These are phyloP conservation scores for Termitomyces titanicus DNA, from an alignment of 768 basidiomycete species.

Conservation along the genomic window DNA sequence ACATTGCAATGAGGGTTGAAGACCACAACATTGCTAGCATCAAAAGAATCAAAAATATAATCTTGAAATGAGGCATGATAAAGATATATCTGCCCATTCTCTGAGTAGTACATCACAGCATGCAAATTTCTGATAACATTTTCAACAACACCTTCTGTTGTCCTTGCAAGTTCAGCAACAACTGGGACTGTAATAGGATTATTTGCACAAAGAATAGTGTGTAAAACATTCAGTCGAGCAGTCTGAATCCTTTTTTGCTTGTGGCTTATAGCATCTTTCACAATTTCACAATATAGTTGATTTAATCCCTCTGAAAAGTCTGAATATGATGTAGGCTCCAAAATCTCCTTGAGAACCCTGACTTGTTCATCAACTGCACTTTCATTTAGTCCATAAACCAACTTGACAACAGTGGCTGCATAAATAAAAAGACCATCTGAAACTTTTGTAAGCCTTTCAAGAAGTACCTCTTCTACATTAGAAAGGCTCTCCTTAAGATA, in stretches of 20 bases:
- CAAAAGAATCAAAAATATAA: neutral
- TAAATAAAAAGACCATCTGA: neutral
- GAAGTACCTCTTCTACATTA: neutral
- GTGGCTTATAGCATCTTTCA: neutral
- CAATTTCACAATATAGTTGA: neutral
- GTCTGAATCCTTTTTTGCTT: neutral
- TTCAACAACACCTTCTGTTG: neutral
- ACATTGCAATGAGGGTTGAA: neutral
- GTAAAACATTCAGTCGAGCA: neutral
- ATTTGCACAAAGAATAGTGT: conserved; percentile 3
- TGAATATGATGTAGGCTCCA: neutral
- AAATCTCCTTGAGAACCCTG: neutral
- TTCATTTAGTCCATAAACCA: neutral
- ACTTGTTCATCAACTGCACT: neutral
- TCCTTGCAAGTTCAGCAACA: neutral
- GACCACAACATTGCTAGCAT: too few relatives aligned
- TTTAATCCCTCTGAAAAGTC: neutral
- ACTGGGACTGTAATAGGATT: neutral
- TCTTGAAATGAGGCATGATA: conserved; percentile 3
- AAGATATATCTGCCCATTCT: neutral
- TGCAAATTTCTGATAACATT: neutral
- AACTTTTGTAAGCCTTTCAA: neutral
- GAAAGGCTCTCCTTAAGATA: neutral
- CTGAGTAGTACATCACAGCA: neutral
- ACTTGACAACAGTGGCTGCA: neutral